A percentile compares a stretch with the other conserved stretches of the same genome.
Evolutionary conservation across 2,329 filamentous ascomycete genomes (phyloP).

Genomic region (Sordariomycetes sp.): DNA sequence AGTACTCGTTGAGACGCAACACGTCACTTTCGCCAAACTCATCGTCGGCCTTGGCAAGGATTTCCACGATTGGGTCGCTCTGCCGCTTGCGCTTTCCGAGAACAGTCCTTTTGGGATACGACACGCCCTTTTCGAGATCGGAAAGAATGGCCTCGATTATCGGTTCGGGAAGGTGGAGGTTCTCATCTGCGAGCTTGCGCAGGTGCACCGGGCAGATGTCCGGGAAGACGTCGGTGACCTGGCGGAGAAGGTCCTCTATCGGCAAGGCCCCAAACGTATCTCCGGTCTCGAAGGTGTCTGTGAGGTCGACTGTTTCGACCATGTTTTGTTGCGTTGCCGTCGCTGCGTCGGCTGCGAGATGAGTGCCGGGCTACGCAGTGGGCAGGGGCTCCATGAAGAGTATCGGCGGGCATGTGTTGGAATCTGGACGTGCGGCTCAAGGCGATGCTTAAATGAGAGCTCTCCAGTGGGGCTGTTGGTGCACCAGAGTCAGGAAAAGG

Average conservation of each 20-base stretch:
- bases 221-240: conserved; percentile 25
- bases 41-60: neutral
- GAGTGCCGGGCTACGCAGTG: neutral
- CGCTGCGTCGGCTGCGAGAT: neutral
- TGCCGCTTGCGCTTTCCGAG: conserved; percentile 30
- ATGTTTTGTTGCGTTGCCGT: neutral
- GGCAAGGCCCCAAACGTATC: neutral
- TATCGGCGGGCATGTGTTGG: neutral
- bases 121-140: conserved; percentile 21
- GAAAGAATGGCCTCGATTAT: conserved; percentile 29
- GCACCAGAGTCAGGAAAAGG: neutral
- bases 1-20: neutral
- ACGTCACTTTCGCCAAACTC: neutral
- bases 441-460: neutral
- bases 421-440: neutral
- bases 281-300: neutral
- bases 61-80: conserved; percentile 6
- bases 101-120: conserved; percentile 21
- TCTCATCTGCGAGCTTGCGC: conserved; percentile 12
- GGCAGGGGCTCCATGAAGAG: neutral
- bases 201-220: conserved; percentile 32
- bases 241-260: conserved; percentile 7
- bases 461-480: neutral
- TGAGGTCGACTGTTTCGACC: neutral
- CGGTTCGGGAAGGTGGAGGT: conserved; percentile 16